Evolutionary conservation across 2,329 filamentous ascomycete species (phyloP).

Genomic region (Neofusicoccum cordaticola): DNA sequence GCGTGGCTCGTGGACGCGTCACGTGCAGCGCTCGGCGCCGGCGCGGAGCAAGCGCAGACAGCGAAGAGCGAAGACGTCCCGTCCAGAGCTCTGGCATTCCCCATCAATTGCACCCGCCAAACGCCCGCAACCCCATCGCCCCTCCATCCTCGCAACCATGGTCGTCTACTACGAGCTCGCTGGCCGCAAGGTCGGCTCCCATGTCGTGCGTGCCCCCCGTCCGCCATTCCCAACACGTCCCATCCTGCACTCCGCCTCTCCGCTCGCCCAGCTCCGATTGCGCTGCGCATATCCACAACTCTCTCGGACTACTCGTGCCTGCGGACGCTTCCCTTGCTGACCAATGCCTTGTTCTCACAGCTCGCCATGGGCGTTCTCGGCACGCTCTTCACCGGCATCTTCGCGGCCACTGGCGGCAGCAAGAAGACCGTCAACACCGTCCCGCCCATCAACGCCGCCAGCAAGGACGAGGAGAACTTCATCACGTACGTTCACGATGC

Average conservation of each 20-base stretch:
- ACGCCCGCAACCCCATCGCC: conserved; percentile 23
- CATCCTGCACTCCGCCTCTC: not conserved
- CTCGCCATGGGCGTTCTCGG: conserved; percentile 57
- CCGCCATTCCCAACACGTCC: not conserved
- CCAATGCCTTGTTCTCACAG: conserved; percentile 37
- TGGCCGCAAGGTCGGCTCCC: conserved; percentile 54
- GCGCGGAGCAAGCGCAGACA: not conserved
- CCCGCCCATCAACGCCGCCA: conserved; percentile 62
- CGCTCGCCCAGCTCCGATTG: conserved; percentile 7
- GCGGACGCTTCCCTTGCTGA: not conserved
- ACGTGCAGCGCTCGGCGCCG: not conserved
- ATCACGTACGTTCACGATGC: conserved; percentile 56
- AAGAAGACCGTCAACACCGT: conserved; percentile 40
- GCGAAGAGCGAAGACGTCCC: conserved; percentile 16
- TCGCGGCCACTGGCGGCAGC: conserved; percentile 32
- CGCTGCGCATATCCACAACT: not conserved
- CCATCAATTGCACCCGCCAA: conserved; percentile 11
- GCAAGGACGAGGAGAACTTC: conserved; percentile 67
- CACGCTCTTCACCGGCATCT: conserved; percentile 34
- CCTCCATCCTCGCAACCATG: conserved; percentile 40
- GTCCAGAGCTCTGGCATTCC: conserved; percentile 9
- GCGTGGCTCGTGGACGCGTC: not conserved
- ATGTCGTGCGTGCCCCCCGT: conserved; percentile 44
- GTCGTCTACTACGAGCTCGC: conserved; percentile 52
- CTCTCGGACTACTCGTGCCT: not conserved